Evolutionary conservation across 2,329 filamentous ascomycete species (phyloP).

Genomic region (Teratosphaeria pseudoeucalypti): DNA sequence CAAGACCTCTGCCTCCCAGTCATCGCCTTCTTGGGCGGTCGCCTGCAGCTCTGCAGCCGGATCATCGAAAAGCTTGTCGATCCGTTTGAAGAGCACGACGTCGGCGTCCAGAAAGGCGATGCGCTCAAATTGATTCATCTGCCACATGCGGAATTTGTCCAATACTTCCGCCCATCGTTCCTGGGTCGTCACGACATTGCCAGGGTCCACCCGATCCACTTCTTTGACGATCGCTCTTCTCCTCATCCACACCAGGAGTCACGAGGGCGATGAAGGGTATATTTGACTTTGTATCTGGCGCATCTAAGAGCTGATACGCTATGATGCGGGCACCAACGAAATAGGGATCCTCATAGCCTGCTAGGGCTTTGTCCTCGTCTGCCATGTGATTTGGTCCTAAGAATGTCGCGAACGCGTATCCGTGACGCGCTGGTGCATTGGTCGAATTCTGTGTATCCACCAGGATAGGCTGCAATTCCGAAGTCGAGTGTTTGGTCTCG

Average conservation of each 20-base stretch:
- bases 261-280: conserved; percentile 24
- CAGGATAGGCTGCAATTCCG: background rate
- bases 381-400: background rate
- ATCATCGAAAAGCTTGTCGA: conserved; percentile 27
- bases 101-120: conserved; percentile 29
- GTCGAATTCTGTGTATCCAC: too few species aligned
- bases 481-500: background rate
- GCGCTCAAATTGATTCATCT: conserved; percentile 28
- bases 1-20: conserved; percentile 11
- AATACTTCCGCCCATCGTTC: conserved; percentile 26
- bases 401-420: background rate
- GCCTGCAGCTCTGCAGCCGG: conserved; percentile 25
- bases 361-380: background rate
- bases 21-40: conserved; percentile 17
- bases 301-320: conserved; percentile 23
- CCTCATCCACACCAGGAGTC: conserved; percentile 14
- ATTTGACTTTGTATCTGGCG: conserved; percentile 17
- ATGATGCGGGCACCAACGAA: conserved; percentile 22
- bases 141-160: conserved; percentile 30
- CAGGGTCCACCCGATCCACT: conserved; percentile 6
- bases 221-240: conserved; percentile 18
- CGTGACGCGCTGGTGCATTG: background rate
- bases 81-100: conserved; percentile 18
- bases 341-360: conserved; percentile 14
- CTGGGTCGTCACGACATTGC: conserved; percentile 7